Percentiles rank a stretch among this genome's conserved stretches.
Conservation (phyloP, 169 alveolate species). For the Babesia microti region DNA sequence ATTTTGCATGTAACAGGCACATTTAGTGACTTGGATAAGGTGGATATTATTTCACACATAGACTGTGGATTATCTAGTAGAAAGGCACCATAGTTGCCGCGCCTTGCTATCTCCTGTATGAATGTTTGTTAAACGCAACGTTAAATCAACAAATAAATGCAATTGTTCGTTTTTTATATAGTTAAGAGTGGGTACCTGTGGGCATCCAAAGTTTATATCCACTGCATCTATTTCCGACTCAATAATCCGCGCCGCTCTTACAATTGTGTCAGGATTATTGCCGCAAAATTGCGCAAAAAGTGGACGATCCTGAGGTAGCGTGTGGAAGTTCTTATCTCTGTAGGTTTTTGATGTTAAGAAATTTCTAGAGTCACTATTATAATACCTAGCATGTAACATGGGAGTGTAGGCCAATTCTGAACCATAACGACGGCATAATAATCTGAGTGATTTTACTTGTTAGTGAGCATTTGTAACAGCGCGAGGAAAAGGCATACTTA, state of each 20-base stretch:
- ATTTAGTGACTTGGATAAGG: slow-evolving; percentile 55
- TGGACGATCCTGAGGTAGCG: slow-evolving; percentile 48
- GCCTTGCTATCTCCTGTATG: slow-evolving; percentile 72
- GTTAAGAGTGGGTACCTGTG: slow-evolving; percentile 49
- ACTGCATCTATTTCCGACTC: slow-evolving; percentile 78
- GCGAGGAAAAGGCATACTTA: too few relatives aligned
- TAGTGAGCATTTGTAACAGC: too few relatives aligned
- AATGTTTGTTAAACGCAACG: too few relatives aligned
- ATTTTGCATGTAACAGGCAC: slow-evolving; percentile 81
- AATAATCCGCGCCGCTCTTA: slow-evolving; percentile 70
- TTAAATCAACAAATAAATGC: too few relatives aligned
- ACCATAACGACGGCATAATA: slow-evolving; percentile 73
- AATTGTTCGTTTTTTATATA: too few relatives aligned
- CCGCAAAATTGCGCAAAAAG: slow-evolving; percentile 81
- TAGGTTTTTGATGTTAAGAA: slow-evolving; percentile 57
- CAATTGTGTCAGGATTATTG: slow-evolving; percentile 68
- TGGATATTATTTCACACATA: slow-evolving; percentile 59
- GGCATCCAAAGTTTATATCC: slow-evolving; percentile 86
- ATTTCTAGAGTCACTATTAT: slow-evolving; percentile 32
- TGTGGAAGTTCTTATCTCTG: slow-evolving; percentile 47
- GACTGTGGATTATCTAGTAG: slow-evolving; percentile 76
- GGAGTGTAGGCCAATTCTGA: slow-evolving; percentile 80
- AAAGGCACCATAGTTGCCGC: slow-evolving; percentile 85
- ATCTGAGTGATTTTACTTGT: slow-evolving; percentile 14
- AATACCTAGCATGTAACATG: slow-evolving; percentile 69